phyloP scores from a whole-genome alignment of 208 protist species.

The Crithidia bombi region DNA sequence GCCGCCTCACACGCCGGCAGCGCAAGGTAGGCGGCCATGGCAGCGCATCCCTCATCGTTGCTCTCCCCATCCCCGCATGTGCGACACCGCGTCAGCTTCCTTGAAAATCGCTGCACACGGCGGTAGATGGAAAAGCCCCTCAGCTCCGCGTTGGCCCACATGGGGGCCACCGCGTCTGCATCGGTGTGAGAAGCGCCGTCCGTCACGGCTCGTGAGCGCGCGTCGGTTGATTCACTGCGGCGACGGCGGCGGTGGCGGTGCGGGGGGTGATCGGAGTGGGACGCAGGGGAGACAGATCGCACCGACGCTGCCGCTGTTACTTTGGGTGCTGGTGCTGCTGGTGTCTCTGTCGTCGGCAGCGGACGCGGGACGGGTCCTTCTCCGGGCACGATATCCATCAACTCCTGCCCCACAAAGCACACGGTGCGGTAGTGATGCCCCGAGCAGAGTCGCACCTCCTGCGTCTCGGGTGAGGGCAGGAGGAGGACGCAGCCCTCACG shows the following conservation, averaged over 20 bases:
- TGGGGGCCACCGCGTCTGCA: not conserved
- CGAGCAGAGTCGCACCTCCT: slow-evolving; percentile 45
- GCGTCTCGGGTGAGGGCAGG: slow-evolving; percentile 56
- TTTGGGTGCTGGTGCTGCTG: not conserved
- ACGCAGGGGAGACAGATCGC: not conserved
- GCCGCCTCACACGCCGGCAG: slow-evolving; percentile 23
- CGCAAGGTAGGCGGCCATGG: slow-evolving; percentile 17
- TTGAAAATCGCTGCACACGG: not conserved
- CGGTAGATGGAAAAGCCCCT: not conserved
- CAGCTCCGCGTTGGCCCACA: slow-evolving; percentile 7
- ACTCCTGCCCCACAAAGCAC: slow-evolving; percentile 72
- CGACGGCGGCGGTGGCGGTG: not conserved
- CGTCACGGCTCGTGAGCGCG: not conserved
- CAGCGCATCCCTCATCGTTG: not conserved
- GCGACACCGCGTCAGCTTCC: not conserved
- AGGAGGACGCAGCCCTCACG: slow-evolving; percentile 43
- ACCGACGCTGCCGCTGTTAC: not conserved
- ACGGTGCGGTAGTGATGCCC: slow-evolving; percentile 61
- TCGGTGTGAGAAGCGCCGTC: not conserved
- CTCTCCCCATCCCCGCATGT: not conserved
- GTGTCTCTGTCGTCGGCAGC: not conserved
- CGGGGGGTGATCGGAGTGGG: not conserved
- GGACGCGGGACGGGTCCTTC: slow-evolving; percentile 7
- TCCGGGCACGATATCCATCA: slow-evolving; percentile 38
- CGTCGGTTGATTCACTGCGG: not conserved